Evolutionary conservation across 225 moss, liverwort and hornwort species (phyloP).

Genomic region (Rhytidiadelphus loreus): DNA sequence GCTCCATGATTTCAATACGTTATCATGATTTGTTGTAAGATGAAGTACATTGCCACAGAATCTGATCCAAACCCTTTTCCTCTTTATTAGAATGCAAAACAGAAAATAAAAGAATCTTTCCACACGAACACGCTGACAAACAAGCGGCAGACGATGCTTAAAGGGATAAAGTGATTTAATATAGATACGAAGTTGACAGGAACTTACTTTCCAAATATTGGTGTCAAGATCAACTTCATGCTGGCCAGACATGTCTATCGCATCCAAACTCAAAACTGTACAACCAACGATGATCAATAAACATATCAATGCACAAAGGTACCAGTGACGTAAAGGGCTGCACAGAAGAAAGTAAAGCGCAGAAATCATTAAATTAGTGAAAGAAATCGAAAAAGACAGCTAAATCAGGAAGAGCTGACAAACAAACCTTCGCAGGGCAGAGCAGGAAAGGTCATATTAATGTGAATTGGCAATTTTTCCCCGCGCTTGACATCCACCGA

Average conservation of each 20-base stretch:
- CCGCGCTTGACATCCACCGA: constrained; percentile 91
- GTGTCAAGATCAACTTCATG: constrained; percentile 99
- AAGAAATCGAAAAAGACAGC: not conserved
- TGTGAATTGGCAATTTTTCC: constrained; percentile 81
- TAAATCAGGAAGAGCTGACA: not conserved
- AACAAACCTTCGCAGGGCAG: constrained; percentile 83
- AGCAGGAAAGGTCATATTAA: constrained; percentile 93
- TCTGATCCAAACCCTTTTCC: not conserved
- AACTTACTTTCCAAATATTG: constrained; percentile 95
- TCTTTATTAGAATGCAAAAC: not conserved
- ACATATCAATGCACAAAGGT: not conserved
- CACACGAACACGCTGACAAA: not conserved
- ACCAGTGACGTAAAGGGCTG: not conserved
- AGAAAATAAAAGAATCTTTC: not conserved
- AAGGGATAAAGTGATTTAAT: not conserved
- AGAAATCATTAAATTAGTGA: not conserved
- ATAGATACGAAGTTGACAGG: not conserved
- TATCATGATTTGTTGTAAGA: not conserved
- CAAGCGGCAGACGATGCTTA: not conserved
- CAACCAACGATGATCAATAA: not conserved
- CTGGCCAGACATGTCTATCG: constrained; percentile 99
- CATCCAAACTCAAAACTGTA: constrained; percentile 93
- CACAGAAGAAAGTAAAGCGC: not conserved
- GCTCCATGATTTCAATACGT: not conserved
- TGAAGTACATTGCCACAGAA: not conserved